Percentiles rank a stretch among this genome's conserved stretches.
phyloP scores from a whole-genome alignment of 345 rosid species.

The Citropsis articulata region DNA sequence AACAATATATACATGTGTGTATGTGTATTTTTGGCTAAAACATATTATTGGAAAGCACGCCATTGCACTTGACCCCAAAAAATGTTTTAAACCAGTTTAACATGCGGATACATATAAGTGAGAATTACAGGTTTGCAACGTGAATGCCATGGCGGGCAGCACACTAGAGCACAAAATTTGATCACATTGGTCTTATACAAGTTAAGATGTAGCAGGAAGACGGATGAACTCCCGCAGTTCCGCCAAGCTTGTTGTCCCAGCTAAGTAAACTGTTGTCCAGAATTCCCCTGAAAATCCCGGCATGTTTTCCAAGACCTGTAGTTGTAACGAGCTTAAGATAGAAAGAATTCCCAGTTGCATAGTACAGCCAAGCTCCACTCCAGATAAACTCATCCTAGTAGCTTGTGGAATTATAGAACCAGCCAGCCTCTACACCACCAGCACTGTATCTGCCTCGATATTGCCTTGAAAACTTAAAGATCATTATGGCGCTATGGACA shows the following conservation, averaged over 20 bases:
- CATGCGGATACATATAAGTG: no score
- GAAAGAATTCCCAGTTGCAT: slow-evolving; percentile 76
- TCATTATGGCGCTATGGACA: slow-evolving; percentile 75
- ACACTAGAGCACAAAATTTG: background rate
- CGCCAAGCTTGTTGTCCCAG: slow-evolving; percentile 97
- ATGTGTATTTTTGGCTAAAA: no score
- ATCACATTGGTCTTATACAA: background rate
- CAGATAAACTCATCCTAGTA: slow-evolving; percentile 93
- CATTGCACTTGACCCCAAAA: background rate
- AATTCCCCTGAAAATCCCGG: slow-evolving; percentile 91
- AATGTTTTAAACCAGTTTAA: background rate
- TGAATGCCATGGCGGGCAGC: background rate
- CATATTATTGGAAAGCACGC: background rate
- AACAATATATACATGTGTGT: background rate
- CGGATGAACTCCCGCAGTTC: slow-evolving; percentile 58
- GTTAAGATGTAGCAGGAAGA: slow-evolving; percentile 5
- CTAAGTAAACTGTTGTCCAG: slow-evolving; percentile 79
- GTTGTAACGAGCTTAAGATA: slow-evolving; percentile 75
- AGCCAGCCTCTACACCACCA: slow-evolving; percentile 52
- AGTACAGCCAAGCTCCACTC: slow-evolving; percentile 95
- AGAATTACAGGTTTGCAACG: background rate
- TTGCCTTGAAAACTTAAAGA: slow-evolving; percentile 65
- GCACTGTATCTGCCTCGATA: slow-evolving; percentile 83
- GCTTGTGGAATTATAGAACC: slow-evolving; percentile 74
- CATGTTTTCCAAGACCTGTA: slow-evolving; percentile 77